phyloP scores from a whole-genome alignment of 73 alveolate species.

The Paramecium sexaurelia region DNA sequence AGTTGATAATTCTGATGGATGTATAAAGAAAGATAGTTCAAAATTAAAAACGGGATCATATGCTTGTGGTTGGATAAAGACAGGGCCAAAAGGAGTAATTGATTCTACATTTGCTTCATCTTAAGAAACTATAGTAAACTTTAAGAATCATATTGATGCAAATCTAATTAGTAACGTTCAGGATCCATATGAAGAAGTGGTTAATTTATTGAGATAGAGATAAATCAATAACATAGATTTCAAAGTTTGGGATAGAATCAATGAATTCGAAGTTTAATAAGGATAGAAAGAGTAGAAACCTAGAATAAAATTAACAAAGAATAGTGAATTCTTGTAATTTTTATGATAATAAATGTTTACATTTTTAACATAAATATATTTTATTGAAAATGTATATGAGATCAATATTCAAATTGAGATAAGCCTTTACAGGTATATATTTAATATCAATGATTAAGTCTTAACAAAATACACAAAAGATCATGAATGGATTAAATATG shows the following conservation, averaged over 20 bases:
- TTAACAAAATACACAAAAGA: conserved; percentile 73
- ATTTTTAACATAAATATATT: conserved; percentile 24
- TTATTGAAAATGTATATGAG: conserved; percentile 41
- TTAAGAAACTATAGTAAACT: conserved; percentile 54
- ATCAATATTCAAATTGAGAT: conserved; percentile 1
- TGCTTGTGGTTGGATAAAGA: conserved; percentile 90
- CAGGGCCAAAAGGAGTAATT: conserved; percentile 89
- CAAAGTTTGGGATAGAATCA: conserved; percentile 62
- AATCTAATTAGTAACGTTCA: background rate
- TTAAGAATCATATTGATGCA: conserved; percentile 51
- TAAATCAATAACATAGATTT: background rate
- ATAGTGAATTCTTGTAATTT: background rate
- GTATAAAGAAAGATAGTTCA: conserved; percentile 34
- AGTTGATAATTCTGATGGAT: conserved; percentile 62
- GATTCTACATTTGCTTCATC: conserved; percentile 74
- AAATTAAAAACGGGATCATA: conserved; percentile 71
- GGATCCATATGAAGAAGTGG: conserved; percentile 6
- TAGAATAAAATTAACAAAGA: conserved; percentile 33
- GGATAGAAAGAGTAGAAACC: conserved; percentile 40
- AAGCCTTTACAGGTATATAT: conserved; percentile 15
- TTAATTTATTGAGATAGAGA: background rate
- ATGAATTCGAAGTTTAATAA: conserved; percentile 21
- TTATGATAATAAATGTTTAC: background rate
- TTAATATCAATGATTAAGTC: background rate
- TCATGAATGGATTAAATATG: conserved; percentile 84